Evolutionary conservation across 2,329 filamentous ascomycete genomes (phyloP).

Genomic region (Xylaria sp.): DNA sequence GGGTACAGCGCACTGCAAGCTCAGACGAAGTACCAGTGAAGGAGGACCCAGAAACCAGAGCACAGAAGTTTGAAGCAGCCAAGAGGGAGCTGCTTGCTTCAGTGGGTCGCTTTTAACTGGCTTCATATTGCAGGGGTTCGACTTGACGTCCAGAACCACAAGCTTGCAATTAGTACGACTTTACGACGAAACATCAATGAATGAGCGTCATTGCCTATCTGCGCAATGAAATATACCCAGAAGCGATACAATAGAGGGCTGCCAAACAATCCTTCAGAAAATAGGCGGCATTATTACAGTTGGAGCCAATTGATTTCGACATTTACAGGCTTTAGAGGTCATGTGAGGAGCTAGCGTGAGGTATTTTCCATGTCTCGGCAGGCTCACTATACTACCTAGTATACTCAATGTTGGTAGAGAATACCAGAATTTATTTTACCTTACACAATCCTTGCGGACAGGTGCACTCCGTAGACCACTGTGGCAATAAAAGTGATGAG

Average conservation of each 20-base stretch:
- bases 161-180: slow-evolving; percentile 25
- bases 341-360: not conserved
- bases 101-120: slow-evolving; percentile 41
- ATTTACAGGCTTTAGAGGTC: not conserved
- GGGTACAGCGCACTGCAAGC: slow-evolving; percentile 45
- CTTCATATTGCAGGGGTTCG: not conserved
- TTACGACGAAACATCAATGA: slow-evolving; percentile 15
- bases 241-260: not conserved
- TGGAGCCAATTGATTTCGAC: not conserved
- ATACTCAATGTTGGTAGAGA: not conserved
- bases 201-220: not conserved
- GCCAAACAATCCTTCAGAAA: not conserved
- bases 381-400: slow-evolving; percentile 4
- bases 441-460: slow-evolving; percentile 71
- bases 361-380: not conserved
- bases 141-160: not conserved
- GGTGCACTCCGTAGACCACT: slow-evolving; percentile 79
- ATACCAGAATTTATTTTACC: not conserved
- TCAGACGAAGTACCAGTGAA: slow-evolving; percentile 16
- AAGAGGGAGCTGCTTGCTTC: slow-evolving; percentile 60
- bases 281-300: not conserved
- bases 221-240: slow-evolving; percentile 7
- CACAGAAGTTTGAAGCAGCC: slow-evolving; percentile 57
- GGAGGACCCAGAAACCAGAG: slow-evolving; percentile 52
- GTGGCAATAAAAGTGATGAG: slow-evolving; percentile 75